phyloP scores from a whole-genome alignment of 352 stramenopile species.

The Globisporangium radiosum region DNA sequence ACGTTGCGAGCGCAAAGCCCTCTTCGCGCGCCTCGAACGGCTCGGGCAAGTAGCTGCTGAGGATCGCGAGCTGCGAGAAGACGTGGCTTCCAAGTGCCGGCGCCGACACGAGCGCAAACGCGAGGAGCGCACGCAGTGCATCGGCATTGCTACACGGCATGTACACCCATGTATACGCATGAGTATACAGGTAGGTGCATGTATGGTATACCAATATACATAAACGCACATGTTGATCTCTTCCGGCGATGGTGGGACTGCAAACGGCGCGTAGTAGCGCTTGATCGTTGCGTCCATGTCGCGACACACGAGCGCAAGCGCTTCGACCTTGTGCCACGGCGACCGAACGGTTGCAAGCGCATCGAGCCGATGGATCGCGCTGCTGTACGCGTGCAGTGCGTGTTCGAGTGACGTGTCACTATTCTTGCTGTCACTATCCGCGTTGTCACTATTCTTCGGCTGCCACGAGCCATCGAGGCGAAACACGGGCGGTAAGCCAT shows the following conservation, averaged over 20 bases:
- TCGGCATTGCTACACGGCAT: constrained; percentile 25
- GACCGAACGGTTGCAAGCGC: constrained; percentile 39
- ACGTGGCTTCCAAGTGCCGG: constrained; percentile 36
- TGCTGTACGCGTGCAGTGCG: constrained; percentile 29
- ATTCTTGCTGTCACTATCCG: too few relatives aligned
- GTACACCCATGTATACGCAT: background rate
- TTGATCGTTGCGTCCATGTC: constrained; percentile 42
- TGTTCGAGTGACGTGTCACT: constrained; percentile 8
- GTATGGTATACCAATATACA: background rate
- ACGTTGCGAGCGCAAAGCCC: constrained; percentile 50
- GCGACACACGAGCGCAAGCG: constrained; percentile 37
- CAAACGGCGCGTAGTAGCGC: constrained; percentile 25
- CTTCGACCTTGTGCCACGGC: constrained; percentile 42
- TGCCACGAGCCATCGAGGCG: constrained; percentile 46
- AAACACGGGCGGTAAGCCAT: constrained; percentile 37
- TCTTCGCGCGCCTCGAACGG: constrained; percentile 24
- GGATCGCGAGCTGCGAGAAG: constrained; percentile 52
- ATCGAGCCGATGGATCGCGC: constrained; percentile 37
- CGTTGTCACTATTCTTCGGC: too few relatives aligned
- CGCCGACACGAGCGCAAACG: constrained; percentile 45
- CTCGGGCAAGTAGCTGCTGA: constrained; percentile 43
- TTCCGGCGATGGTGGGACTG: constrained; percentile 12
- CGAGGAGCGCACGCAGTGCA: constrained; percentile 40
- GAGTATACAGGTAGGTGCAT: too few relatives aligned
- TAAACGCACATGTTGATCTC: constrained; percentile 31